phyloP scores from a whole-genome alignment of 169 alveolate genomes.

The Pseudocohnilembus persalinus region DNA sequence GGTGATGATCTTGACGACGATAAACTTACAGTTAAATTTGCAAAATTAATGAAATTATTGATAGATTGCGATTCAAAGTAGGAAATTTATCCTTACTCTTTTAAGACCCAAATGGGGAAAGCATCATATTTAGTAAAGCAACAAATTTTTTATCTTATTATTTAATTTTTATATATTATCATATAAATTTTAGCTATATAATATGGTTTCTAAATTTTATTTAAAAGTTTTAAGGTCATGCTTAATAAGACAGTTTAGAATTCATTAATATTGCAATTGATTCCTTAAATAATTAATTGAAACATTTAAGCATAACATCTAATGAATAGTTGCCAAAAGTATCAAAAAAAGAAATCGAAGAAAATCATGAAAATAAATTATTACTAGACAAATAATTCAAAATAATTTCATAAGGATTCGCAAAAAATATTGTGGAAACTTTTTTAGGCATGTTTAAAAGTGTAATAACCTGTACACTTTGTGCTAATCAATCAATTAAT shows the following conservation, averaged over 20 bases:
- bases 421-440: background rate
- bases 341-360: background rate
- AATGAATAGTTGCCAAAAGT: background rate
- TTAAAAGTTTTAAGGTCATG: background rate
- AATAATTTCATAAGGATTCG: background rate
- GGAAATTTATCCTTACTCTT: background rate
- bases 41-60: background rate
- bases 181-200: too few relatives aligned
- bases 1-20: too few relatives aligned
- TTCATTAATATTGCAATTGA: background rate
- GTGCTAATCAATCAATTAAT: background rate
- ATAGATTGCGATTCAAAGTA: too few relatives aligned
- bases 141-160: background rate
- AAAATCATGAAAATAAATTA: background rate
- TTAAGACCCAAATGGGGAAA: background rate
- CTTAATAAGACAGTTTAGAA: background rate
- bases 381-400: too few relatives aligned
- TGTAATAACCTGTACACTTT: background rate
- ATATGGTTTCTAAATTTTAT: too few relatives aligned
- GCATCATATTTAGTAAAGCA: background rate
- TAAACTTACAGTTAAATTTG: too few relatives aligned
- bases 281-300: background rate
- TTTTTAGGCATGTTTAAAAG: background rate
- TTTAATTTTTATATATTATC: background rate
- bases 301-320: background rate